phyloP scores from a whole-genome alignment of 495 filamentous ascomycete genomes.

The Talaromyces liani region DNA sequence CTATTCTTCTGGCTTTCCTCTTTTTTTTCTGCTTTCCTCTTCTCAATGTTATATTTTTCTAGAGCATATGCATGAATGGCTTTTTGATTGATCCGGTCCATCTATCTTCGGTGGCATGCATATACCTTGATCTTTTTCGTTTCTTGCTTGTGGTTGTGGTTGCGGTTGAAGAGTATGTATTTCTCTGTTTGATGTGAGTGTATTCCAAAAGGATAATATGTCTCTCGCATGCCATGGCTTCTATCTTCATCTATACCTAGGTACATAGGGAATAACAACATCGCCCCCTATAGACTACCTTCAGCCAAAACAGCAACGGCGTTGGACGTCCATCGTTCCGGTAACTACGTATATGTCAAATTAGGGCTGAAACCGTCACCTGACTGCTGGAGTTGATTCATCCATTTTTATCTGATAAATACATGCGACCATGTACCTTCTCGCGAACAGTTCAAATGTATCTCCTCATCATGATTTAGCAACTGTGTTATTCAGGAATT shows the following conservation, averaged over 20 bases:
- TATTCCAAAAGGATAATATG: neutral
- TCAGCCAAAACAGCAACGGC: too few species aligned
- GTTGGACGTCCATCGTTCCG: too few species aligned
- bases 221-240: too few species aligned
- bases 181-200: neutral
- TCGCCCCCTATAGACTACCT: too few species aligned
- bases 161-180: neutral
- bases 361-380: neutral
- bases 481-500: too few species aligned
- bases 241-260: too few species aligned
- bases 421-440: too few species aligned
- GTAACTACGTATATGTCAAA: too few species aligned
- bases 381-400: neutral
- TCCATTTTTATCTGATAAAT: too few species aligned
- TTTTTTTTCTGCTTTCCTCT: neutral
- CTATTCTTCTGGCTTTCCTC: neutral
- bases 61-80: conserved; percentile 9
- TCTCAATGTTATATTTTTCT: neutral
- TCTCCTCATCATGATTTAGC: neutral
- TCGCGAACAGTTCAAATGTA: too few species aligned
- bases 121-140: neutral
- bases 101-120: neutral
- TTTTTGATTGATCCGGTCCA: neutral
- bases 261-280: too few species aligned
- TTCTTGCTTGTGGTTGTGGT: neutral